These are phyloP conservation scores for Nemania sp. DNA, from an alignment of 2,329 filamentous ascomycete species.

Conservation along the genomic window DNA sequence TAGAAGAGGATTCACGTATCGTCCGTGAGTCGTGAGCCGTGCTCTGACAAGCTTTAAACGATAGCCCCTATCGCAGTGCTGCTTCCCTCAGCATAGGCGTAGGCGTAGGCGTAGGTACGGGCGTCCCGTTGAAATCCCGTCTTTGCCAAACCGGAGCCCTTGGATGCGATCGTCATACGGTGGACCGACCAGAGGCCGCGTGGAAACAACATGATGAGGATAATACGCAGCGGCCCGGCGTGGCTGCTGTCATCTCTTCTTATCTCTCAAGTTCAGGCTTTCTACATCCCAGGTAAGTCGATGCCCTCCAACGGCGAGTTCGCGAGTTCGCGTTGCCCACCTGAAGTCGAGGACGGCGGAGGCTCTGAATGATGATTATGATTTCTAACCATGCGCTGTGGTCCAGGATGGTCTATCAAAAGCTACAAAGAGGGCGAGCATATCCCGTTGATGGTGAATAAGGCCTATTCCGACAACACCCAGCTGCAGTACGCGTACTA, in stretches of 20 bases:
- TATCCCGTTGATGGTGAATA: conserved; percentile 87
- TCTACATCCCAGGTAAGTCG: conserved; percentile 79
- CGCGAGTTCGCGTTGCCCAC: not conserved
- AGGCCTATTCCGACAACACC: conserved; percentile 86
- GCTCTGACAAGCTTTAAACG: no score
- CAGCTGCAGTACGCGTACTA: conserved; percentile 92
- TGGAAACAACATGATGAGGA: conserved; percentile 32
- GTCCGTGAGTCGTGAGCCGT: no score
- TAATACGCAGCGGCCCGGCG: conserved; percentile 37
- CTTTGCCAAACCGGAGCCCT: no score
- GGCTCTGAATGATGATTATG: no score
- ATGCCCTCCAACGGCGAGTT: not conserved
- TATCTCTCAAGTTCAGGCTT: conserved; percentile 62
- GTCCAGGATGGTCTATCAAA: conserved; percentile 75
- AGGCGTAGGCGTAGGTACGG: no score
- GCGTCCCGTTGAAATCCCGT: no score
- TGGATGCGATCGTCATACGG: not conserved
- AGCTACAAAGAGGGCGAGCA: conserved; percentile 76
- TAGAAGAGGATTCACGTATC: no score
- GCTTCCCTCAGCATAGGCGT: no score
- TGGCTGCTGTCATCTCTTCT: conserved; percentile 53
- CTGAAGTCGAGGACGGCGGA: conserved; percentile 21
- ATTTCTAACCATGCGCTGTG: conserved; percentile 21
- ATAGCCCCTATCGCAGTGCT: no score
- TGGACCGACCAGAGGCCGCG: not conserved